phyloP scores from a whole-genome alignment of 2,329 filamentous ascomycete species.

The Phialophora expanda region DNA sequence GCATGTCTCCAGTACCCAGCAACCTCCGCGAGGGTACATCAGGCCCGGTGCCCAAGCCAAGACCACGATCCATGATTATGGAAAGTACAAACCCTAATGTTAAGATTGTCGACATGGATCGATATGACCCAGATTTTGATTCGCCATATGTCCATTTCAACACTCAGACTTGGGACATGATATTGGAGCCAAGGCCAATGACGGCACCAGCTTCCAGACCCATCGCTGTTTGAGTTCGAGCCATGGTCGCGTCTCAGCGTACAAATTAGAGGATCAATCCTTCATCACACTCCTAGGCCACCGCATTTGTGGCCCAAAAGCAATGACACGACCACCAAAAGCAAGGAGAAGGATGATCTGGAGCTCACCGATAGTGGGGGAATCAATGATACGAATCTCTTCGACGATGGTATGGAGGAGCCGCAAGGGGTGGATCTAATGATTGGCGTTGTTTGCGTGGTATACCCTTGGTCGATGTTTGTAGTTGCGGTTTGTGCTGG shows the following conservation, averaged over 20 bases:
- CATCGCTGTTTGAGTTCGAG: slow-evolving; percentile 3
- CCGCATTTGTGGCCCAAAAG: background rate
- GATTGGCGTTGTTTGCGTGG: background rate
- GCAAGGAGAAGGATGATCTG: background rate
- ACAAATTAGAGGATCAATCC: background rate
- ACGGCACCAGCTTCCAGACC: slow-evolving; percentile 12
- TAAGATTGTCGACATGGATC: slow-evolving; percentile 19
- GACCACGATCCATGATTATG: slow-evolving; percentile 8
- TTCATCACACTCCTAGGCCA: background rate
- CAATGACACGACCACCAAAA: background rate
- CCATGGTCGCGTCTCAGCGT: background rate
- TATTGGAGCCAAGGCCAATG: slow-evolving; percentile 27
- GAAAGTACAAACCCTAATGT: slow-evolving; percentile 1
- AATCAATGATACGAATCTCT: slow-evolving; percentile 5
- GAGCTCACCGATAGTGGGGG: background rate
- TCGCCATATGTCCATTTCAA: slow-evolving; percentile 39
- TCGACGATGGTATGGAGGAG: background rate
- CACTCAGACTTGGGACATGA: slow-evolving; percentile 38
- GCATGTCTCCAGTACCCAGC: slow-evolving; percentile 5
- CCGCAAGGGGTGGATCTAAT: background rate
- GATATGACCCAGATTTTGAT: slow-evolving; percentile 20
- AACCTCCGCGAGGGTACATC: background rate
- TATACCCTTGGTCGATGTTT: slow-evolving; percentile 4
- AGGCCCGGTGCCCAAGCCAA: background rate
- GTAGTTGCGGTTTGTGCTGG: background rate